Percentiles rank a stretch among this genome's conserved stretches.
These are phyloP conservation scores for Acidiella bohemica DNA, from an alignment of 495 filamentous ascomycete species.

Conservation along the genomic window DNA sequence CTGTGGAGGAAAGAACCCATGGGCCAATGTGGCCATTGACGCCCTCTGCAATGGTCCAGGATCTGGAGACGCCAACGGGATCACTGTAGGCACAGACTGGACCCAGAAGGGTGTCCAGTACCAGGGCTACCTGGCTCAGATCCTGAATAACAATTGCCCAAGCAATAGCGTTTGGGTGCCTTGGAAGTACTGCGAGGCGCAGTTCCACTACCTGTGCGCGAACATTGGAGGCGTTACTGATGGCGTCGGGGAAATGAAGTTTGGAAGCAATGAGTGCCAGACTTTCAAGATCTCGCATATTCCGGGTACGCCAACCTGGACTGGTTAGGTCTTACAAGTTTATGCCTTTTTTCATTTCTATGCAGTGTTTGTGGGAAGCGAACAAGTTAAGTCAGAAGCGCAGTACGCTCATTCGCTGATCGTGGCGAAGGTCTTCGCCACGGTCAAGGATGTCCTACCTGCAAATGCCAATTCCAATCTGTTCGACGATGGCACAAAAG, in stretches of 20 bases:
- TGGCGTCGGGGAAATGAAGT: neutral
- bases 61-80: neutral
- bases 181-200: constrained; percentile 2
- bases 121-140: neutral
- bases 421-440: too few species aligned
- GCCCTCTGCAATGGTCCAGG: neutral
- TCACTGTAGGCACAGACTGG: neutral
- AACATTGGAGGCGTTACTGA: neutral
- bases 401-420: too few species aligned
- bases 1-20: constrained; percentile 5
- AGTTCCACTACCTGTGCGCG: constrained; percentile 4
- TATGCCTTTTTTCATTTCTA: neutral
- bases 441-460: neutral
- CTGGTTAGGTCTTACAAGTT: too few species aligned
- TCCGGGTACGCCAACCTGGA: neutral
- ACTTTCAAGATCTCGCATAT: neutral
- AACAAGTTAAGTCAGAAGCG: too few species aligned
- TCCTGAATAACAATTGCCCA: neutral
- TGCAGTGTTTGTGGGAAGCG: too few species aligned
- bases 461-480: neutral
- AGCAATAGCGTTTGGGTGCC: constrained; percentile 1
- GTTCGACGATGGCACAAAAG: constrained; percentile 36
- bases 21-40: constrained; percentile 2
- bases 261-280: neutral
- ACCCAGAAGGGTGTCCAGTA: neutral